A percentile compares a stretch with the other conserved stretches of the same genome.
These are phyloP conservation scores for Rosa lucieae DNA, from an alignment of 306 rosid genomes.

Conservation along the genomic window DNA sequence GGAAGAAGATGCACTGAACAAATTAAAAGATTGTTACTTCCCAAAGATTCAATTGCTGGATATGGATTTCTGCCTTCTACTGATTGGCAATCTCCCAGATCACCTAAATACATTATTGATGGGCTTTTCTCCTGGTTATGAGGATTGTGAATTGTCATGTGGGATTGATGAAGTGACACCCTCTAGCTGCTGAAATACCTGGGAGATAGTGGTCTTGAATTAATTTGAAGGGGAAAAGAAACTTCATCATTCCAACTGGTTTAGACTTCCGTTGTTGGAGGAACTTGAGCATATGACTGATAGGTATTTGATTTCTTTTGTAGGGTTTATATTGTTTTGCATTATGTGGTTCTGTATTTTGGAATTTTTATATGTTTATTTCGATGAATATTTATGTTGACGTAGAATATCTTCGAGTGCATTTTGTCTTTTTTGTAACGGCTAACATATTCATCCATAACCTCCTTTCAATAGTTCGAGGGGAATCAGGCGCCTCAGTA, in stretches of 20 bases:
- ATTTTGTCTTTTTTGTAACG: neutral
- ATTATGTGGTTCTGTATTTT: too few relatives aligned
- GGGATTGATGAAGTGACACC: neutral
- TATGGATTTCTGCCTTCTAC: conserved; percentile 20
- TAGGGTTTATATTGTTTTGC: too few relatives aligned
- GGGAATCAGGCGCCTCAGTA: conserved; percentile 36
- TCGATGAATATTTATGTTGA: too few relatives aligned
- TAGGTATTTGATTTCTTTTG: conserved; percentile 29
- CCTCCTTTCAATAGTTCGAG: conserved; percentile 38
- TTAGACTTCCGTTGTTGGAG: too few relatives aligned
- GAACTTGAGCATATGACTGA: conserved; percentile 40
- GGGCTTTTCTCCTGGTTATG: neutral
- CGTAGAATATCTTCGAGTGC: neutral
- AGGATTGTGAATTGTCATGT: neutral
- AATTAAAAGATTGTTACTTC: conserved; percentile 38
- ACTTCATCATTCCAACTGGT: too few relatives aligned
- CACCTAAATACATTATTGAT: neutral
- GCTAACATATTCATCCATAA: neutral
- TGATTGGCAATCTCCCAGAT: neutral
- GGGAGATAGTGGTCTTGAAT: too few relatives aligned
- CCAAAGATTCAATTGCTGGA: conserved; percentile 20
- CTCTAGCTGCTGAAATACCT: too few relatives aligned
- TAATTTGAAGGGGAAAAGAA: too few relatives aligned
- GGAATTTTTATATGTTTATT: too few relatives aligned
- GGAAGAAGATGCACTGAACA: conserved; percentile 38